Conservation (phyloP, 192 early-diverging fungal species). For the Entophlyctis luteolus region DNA sequence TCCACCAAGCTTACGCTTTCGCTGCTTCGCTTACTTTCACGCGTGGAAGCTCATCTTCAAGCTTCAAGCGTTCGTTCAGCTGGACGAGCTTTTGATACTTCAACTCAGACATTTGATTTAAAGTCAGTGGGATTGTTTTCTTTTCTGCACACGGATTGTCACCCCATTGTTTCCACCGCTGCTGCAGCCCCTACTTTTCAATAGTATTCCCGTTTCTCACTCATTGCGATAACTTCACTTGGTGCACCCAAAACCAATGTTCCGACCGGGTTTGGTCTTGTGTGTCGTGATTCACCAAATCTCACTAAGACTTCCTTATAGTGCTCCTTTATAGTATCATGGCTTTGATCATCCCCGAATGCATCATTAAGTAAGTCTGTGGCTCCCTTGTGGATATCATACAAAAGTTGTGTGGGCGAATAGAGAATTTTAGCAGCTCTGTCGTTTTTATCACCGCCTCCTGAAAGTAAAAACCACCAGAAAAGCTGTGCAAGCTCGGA, state of each 20-base stretch:
- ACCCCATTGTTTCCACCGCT: too few species aligned
- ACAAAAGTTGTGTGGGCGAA: conserved; percentile 14
- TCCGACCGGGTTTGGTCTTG: conserved; percentile 16
- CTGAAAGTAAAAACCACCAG: conserved; percentile 22
- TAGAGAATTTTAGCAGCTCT: conserved; percentile 15
- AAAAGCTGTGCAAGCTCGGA: conserved; percentile 18
- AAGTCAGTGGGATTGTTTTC: background rate
- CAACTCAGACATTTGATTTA: conserved; percentile 41
- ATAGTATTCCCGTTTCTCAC: conserved; percentile 18
- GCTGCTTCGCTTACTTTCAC: conserved; percentile 55
- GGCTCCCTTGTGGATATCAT: conserved; percentile 13
- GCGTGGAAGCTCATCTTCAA: conserved; percentile 54
- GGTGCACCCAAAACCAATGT: conserved; percentile 13
- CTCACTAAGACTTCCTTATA: conserved; percentile 4
- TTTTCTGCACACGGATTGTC: background rate
- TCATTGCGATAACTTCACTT: conserved; percentile 23
- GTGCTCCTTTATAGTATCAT: background rate
- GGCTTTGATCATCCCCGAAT: background rate
- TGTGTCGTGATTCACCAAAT: conserved; percentile 22
- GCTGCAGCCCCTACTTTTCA: too few species aligned
- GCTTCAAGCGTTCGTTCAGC: conserved; percentile 49
- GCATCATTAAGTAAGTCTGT: conserved; percentile 10
- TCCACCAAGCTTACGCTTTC: conserved; percentile 45
- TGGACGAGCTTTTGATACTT: conserved; percentile 49
- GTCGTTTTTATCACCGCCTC: conserved; percentile 20